A percentile compares a stretch with the other conserved stretches of the same genome.
Evolutionary conservation across 176 grass and related monocot genomes (phyloP).

Genomic region (Miscanthus lutarioriparius): DNA sequence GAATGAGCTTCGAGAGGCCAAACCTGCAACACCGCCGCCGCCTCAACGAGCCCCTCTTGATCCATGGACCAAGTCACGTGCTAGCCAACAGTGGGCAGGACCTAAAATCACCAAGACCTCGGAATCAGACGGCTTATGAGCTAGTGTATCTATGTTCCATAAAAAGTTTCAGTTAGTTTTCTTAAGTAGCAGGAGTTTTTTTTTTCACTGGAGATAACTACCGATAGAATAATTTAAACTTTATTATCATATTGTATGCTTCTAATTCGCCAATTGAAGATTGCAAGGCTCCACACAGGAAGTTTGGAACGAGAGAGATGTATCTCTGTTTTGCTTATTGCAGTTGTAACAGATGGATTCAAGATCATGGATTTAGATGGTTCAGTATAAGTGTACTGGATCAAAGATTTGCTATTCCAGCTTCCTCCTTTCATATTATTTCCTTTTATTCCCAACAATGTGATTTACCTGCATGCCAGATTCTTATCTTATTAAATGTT

Average conservation of each 20-base stretch:
- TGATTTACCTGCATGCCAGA: no score
- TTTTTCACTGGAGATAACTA: conserved; percentile 33
- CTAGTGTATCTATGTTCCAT: not conserved
- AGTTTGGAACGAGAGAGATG: not conserved
- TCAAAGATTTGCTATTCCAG: no score
- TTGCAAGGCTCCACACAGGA: not conserved
- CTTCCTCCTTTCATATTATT: no score
- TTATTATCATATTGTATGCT: not conserved
- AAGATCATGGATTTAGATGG: no score
- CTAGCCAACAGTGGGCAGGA: conserved; percentile 66
- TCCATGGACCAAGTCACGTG: conserved; percentile 78
- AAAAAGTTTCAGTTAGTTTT: conserved; percentile 2
- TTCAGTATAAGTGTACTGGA: no score
- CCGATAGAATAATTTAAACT: conserved; percentile 47
- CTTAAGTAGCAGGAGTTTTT: not conserved
- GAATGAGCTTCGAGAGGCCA: conserved; percentile 86
- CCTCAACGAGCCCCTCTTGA: conserved; percentile 64
- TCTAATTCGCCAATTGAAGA: not conserved
- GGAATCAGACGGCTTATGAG: conserved; percentile 56
- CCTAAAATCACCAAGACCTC: conserved; percentile 58
- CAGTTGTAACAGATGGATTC: not conserved
- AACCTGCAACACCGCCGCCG: conserved; percentile 61
- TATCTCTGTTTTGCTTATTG: not conserved
- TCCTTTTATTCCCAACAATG: no score
- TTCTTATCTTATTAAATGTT: no score